Percentiles rank a stretch among this genome's conserved stretches.
These are phyloP conservation scores for Lactifluus subvellereus DNA, from an alignment of 768 basidiomycete species.

Conservation along the genomic window DNA sequence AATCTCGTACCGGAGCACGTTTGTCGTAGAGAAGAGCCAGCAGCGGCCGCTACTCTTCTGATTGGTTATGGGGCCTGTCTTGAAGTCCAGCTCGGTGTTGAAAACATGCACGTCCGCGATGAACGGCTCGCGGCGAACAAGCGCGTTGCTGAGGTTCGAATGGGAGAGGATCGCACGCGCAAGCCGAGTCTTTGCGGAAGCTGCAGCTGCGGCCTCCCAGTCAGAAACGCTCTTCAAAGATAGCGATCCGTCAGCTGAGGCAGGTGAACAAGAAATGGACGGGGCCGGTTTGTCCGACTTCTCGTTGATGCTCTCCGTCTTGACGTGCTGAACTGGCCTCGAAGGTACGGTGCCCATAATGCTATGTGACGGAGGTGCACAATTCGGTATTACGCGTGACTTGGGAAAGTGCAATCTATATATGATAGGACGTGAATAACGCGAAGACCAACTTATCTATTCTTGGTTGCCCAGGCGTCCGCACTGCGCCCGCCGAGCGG, in stretches of 20 bases:
- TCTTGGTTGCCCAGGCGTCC: not conserved
- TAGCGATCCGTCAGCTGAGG: slow-evolving; percentile 57
- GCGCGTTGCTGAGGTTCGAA: slow-evolving; percentile 54
- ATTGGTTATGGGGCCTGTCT: slow-evolving; percentile 77
- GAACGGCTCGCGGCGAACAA: slow-evolving; percentile 56
- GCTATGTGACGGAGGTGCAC: not conserved
- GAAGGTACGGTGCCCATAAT: slow-evolving; percentile 36
- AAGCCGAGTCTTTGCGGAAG: slow-evolving; percentile 58
- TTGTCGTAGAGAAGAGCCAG: slow-evolving; percentile 94
- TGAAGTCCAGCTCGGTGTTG: slow-evolving; percentile 74
- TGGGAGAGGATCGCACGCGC: slow-evolving; percentile 74
- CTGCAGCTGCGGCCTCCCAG: slow-evolving; percentile 59
- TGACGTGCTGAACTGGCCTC: slow-evolving; percentile 26
- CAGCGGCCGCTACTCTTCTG: slow-evolving; percentile 88
- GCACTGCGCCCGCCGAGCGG: too few relatives aligned
- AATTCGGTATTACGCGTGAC: not conserved
- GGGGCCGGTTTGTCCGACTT: slow-evolving; percentile 19
- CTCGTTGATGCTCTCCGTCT: slow-evolving; percentile 22
- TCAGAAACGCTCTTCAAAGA: slow-evolving; percentile 48
- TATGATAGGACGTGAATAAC: not conserved
- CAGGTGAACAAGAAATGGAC: slow-evolving; percentile 28
- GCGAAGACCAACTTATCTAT: not conserved
- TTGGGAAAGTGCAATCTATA: too few relatives aligned
- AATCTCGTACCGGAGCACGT: slow-evolving; percentile 74
- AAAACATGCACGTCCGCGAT: slow-evolving; percentile 73